Conservation (phyloP, 495 filamentous ascomycete species). For the Penicillium waksmanii region DNA sequence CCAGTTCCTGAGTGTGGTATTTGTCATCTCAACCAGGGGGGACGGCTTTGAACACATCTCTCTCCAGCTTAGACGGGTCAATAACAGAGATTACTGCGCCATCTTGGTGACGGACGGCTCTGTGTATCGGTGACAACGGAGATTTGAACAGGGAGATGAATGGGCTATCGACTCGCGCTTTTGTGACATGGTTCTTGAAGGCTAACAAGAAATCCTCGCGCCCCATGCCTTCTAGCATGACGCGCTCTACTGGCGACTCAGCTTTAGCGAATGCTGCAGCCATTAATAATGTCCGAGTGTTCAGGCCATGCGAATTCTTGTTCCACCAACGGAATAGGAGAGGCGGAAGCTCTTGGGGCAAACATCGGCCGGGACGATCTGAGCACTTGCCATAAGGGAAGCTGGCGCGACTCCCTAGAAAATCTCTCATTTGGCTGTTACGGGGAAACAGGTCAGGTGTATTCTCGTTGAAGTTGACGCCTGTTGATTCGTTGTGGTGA, state of each 20-base stretch:
- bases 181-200: slow-evolving; percentile 33
- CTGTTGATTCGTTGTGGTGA: not conserved
- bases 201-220: slow-evolving; percentile 22
- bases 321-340: slow-evolving; percentile 45
- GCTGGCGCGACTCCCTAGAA: not conserved
- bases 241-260: slow-evolving; percentile 2
- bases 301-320: slow-evolving; percentile 37
- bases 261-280: slow-evolving; percentile 31
- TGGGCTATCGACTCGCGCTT: slow-evolving; percentile 19
- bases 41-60: slow-evolving; percentile 28
- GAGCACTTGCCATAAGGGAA: not conserved
- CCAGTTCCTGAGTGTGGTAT: slow-evolving; percentile 26
- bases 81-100: slow-evolving; percentile 36
- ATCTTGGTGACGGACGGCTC: slow-evolving; percentile 29
- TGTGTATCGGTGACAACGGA: slow-evolving; percentile 38
- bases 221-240: slow-evolving; percentile 20
- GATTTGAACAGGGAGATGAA: slow-evolving; percentile 39
- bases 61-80: slow-evolving; percentile 31
- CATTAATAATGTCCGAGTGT: slow-evolving; percentile 20
- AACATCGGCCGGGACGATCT: slow-evolving; percentile 5
- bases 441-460: not conserved
- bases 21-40: slow-evolving; percentile 23
- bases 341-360: slow-evolving; percentile 21
- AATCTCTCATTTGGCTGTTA: not conserved
- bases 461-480: not conserved